Evolutionary conservation across 768 basidiomycete species (phyloP).

Genomic region (Kwoniella heveanensis): DNA sequence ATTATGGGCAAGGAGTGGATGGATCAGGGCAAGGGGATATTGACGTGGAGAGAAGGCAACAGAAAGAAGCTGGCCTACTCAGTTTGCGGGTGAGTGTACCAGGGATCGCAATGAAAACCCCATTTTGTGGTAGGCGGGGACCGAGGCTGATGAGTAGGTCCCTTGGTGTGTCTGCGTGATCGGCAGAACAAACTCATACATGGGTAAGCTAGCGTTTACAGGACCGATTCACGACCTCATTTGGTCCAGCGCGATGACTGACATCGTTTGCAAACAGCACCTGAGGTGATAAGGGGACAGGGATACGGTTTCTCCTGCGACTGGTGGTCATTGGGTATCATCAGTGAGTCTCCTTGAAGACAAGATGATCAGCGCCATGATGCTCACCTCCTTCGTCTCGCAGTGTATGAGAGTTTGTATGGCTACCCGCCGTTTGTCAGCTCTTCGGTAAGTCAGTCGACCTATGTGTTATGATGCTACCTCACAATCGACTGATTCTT

Average conservation of each 20-base stretch:
- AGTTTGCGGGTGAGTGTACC: conserved; percentile 53
- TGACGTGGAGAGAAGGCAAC: conserved; percentile 95
- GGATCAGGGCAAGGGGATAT: conserved; percentile 75
- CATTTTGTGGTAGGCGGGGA: neutral
- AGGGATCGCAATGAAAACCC: neutral
- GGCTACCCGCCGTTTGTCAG: conserved; percentile 96
- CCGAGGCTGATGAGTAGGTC: too few relatives aligned
- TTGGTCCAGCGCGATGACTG: too few relatives aligned
- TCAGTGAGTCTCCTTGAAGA: conserved; percentile 58
- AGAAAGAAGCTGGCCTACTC: conserved; percentile 73
- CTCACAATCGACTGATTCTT: too few relatives aligned
- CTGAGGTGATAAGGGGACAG: conserved; percentile 58
- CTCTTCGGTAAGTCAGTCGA: conserved; percentile 79
- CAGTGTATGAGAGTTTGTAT: conserved; percentile 86
- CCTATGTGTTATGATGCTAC: too few relatives aligned
- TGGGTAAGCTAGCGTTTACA: conserved; percentile 52
- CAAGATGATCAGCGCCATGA: neutral
- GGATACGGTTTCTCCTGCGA: conserved; percentile 94
- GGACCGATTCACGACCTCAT: too few relatives aligned
- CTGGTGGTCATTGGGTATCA: conserved; percentile 98
- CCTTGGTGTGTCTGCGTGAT: too few relatives aligned
- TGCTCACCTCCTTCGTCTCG: neutral
- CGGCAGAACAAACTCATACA: conserved; percentile 55
- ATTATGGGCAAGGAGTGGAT: conserved; percentile 69
- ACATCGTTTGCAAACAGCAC: conserved; percentile 43